Evolutionary conservation across 345 rosid species (phyloP), one percentile per base, ranked within the genome.

Genomic region (Pugionium cornutum): DNA sequence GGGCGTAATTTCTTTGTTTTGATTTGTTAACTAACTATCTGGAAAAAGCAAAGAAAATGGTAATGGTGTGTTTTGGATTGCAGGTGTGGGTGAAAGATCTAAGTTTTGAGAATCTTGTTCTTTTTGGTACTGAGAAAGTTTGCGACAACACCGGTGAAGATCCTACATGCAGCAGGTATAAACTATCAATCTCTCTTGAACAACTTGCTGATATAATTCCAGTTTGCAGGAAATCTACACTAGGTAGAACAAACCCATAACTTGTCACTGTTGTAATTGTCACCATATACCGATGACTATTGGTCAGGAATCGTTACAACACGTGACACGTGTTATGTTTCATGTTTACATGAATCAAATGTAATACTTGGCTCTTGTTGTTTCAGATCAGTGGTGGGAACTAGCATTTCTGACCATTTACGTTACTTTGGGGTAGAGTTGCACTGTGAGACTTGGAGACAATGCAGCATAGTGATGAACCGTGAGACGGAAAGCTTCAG

Each of bases 81-180:
- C 63, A 74, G 73, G 73, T 67, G 39, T 73, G 77, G 77, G 56
- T 73, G 18, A 73, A 37, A 60, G 72, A 61, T 4, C 9, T 60
- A 57, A 29, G 58, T 52, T 66, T 26, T 25, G 35, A 45, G 2
- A 59, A 33, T 34, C 29, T 60, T n/a, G 52, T 60, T 31, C 61
- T 83, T 69, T 75, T 79, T 74, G 27, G 39, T 31, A 76, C 77
- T 7, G 97, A 92, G 81, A 81, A 78, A 72, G 64, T 83, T 62
- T 89, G 98, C 55, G 98, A 92, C 79, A 75, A 66, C 66, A 82
- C 86, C 2, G 92, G 97, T 47, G 97, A 92, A 76, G 92, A 92
- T 73, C 88, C 88, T 7, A 25, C 70, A 33, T 86, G 98, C 72
- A 83, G 98, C 81, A 82, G 94, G 96, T 18, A 18, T 77, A 74